Evolutionary conservation across 176 grass and related monocot genomes (phyloP).

Genomic region (Oryza glumipatula): DNA sequence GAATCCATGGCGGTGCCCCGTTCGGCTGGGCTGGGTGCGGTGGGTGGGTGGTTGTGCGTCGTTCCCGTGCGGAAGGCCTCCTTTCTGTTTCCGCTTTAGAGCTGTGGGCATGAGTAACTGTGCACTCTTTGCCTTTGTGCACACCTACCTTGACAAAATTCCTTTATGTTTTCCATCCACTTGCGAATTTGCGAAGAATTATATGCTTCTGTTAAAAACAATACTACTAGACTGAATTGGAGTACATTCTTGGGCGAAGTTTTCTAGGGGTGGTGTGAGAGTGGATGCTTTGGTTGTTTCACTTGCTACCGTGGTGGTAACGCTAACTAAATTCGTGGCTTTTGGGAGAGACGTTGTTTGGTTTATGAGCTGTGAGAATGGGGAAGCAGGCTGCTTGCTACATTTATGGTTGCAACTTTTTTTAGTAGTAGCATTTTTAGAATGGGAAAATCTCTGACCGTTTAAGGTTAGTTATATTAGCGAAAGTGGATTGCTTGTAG

Average conservation of each 20-base stretch:
- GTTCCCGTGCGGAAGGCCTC: background rate
- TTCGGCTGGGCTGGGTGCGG: background rate
- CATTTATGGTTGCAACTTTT: background rate
- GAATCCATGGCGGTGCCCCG: too few species aligned
- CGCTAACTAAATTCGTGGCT: background rate
- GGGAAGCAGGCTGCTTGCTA: background rate
- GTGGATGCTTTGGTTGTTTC: background rate
- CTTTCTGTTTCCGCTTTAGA: background rate
- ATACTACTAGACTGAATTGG: too few species aligned
- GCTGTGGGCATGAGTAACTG: background rate
- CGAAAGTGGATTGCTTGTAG: background rate
- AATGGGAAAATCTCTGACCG: background rate
- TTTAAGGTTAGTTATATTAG: background rate
- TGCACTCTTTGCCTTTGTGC: background rate
- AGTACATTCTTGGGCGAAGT: background rate
- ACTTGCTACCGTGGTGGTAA: background rate
- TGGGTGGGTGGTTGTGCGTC: background rate
- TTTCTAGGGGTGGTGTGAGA: background rate
- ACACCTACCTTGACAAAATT: background rate
- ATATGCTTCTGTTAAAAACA: background rate
- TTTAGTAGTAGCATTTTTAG: background rate
- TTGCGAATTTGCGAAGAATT: background rate
- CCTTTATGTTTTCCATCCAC: background rate
- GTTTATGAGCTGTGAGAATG: background rate
- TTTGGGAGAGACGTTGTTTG: background rate